Evolutionary conservation across 345 rosid genomes (phyloP).

Genomic region (Limnanthes douglasii): DNA sequence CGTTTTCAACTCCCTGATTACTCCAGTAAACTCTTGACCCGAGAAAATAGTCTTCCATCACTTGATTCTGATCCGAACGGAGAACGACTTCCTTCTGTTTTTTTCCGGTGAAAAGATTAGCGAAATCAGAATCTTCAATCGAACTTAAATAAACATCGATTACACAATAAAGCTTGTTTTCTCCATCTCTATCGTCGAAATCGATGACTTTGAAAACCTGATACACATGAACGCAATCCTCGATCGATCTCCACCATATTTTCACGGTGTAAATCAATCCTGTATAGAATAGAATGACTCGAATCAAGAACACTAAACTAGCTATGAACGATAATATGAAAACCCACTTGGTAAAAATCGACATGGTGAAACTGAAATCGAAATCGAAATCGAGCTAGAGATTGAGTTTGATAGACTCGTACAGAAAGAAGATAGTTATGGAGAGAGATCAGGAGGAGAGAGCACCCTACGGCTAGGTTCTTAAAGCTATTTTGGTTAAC

Average conservation of each 20-base stretch:
- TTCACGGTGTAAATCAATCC: slow-evolving; percentile 36
- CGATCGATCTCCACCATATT: slow-evolving; percentile 30
- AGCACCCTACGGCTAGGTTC: too few relatives aligned
- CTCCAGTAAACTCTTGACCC: slow-evolving; percentile 74
- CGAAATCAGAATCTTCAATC: slow-evolving; percentile 63
- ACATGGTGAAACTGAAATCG: too few relatives aligned
- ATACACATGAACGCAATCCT: slow-evolving; percentile 41
- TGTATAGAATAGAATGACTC: slow-evolving; percentile 34
- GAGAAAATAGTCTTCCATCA: slow-evolving; percentile 55
- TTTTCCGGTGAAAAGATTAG: slow-evolving; percentile 67
- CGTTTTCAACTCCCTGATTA: slow-evolving; percentile 17
- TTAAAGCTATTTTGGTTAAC: too few relatives aligned
- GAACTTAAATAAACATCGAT: slow-evolving; percentile 43
- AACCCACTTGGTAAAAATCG: too few relatives aligned
- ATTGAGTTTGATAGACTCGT: too few relatives aligned
- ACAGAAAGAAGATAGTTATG: too few relatives aligned
- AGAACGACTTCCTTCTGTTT: slow-evolving; percentile 48
- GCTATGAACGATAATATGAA: too few relatives aligned
- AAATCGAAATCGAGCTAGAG: too few relatives aligned
- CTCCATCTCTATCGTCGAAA: slow-evolving; percentile 41
- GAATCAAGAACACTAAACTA: slow-evolving; percentile 20
- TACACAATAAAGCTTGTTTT: slow-evolving; percentile 40
- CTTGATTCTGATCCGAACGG: slow-evolving; percentile 48
- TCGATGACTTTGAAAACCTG: slow-evolving; percentile 67
- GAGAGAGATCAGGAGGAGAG: too few relatives aligned